Evolutionary conservation across 805 yeast species (phyloP).

Genomic region (Schwanniomyces polymorphus): DNA sequence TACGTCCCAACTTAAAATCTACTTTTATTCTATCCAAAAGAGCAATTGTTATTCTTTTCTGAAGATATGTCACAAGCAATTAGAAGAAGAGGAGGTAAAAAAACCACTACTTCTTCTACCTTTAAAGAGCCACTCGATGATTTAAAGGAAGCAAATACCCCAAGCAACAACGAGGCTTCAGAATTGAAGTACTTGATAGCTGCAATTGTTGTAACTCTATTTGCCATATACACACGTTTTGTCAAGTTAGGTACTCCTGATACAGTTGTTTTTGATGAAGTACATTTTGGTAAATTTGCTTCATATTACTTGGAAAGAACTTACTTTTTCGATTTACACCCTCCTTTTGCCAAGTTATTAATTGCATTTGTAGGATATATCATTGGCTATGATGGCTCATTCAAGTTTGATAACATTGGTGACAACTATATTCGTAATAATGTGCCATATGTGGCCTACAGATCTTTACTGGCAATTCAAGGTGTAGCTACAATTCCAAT

Average conservation of each 20-base stretch:
- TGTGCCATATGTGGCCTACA: conserved; percentile 83
- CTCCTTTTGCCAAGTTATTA: conserved; percentile 93
- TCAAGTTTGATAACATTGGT: conserved; percentile 90
- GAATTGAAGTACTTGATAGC: conserved; percentile 33
- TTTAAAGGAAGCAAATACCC: conserved; percentile 1
- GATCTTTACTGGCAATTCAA: conserved; percentile 75
- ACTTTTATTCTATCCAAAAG: neutral
- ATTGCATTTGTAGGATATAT: conserved; percentile 90
- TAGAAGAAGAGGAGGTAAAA: conserved; percentile 28
- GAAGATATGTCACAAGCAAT: conserved; percentile 24
- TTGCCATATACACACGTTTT: conserved; percentile 57
- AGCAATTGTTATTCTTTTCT: neutral
- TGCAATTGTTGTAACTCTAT: conserved; percentile 34
- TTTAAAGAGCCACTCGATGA: conserved; percentile 3
- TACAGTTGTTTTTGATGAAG: conserved; percentile 85
- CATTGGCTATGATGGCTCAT: conserved; percentile 87
- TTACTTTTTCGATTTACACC: conserved; percentile 94
- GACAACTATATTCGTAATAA: conserved; percentile 73
- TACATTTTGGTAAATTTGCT: conserved; percentile 84
- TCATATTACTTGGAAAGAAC: conserved; percentile 85
- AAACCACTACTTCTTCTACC: conserved; percentile 7
- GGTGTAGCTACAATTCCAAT: conserved; percentile 83
- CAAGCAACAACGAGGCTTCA: conserved; percentile 20
- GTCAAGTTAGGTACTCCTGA: conserved; percentile 61
- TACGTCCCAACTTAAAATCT: neutral